Conservation (phyloP, 176 grass and related monocot genomes). For the Phoenix roebelenii region DNA sequence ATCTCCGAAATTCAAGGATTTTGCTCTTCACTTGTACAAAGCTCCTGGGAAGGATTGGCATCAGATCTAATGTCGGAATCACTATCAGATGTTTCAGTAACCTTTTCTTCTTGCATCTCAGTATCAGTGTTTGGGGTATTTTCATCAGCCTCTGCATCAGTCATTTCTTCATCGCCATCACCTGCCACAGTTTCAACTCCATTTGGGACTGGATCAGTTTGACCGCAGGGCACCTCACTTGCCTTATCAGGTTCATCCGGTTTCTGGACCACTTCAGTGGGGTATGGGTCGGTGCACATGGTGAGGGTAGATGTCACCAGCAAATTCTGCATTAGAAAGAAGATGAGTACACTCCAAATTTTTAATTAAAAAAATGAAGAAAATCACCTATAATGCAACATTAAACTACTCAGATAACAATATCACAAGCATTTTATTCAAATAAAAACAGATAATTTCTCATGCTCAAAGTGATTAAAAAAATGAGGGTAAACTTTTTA, state of each 20-base stretch:
- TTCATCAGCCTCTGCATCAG: slow-evolving; percentile 46
- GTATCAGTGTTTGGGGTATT: background rate
- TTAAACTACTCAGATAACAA: too few relatives aligned
- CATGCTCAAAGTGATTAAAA: too few relatives aligned
- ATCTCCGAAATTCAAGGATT: slow-evolving; percentile 1
- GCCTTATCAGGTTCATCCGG: slow-evolving; percentile 23
- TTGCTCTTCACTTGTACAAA: slow-evolving; percentile 9
- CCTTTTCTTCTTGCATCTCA: slow-evolving; percentile 61
- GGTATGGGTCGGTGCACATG: slow-evolving; percentile 67
- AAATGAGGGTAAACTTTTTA: too few relatives aligned
- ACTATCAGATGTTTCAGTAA: slow-evolving; percentile 20
- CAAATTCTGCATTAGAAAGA: slow-evolving; percentile 56
- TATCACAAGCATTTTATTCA: too few relatives aligned
- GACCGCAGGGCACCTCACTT: slow-evolving; percentile 16
- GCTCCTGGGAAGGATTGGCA: slow-evolving; percentile 16
- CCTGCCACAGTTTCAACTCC: slow-evolving; percentile 37
- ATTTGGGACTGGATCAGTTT: slow-evolving; percentile 33
- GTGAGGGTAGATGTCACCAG: slow-evolving; percentile 77
- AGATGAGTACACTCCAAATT: too few relatives aligned
- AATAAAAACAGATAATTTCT: too few relatives aligned
- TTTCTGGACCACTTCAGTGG: slow-evolving; percentile 25
- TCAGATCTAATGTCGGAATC: slow-evolving; percentile 9
- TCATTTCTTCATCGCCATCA: slow-evolving; percentile 80
- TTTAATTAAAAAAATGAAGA: too few relatives aligned
- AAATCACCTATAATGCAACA: too few relatives aligned